Percentiles rank a stretch among this genome's conserved stretches.
Conservation (phyloP, 768 basidiomycete species). For the Termitomyces heimii region DNA sequence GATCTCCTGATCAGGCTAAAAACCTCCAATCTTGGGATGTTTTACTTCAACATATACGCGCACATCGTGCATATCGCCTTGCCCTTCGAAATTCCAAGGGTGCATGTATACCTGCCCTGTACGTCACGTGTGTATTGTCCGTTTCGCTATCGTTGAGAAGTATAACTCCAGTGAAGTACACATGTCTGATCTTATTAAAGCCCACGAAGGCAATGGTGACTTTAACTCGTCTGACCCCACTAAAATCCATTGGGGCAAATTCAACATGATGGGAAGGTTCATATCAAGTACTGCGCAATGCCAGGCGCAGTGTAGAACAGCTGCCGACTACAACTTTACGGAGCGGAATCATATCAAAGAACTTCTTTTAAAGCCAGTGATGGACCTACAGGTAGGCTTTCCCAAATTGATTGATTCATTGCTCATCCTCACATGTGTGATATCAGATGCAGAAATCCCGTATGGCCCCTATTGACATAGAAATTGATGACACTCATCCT, state of each 20-base stretch:
- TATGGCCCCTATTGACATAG: constrained; percentile 45
- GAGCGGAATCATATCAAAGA: constrained; percentile 49
- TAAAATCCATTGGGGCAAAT: constrained; percentile 95
- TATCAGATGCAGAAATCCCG: constrained; percentile 61
- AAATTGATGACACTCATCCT: constrained; percentile 33
- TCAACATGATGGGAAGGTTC: constrained; percentile 86
- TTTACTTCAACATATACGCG: constrained; percentile 73
- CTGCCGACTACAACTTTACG: constrained; percentile 55
- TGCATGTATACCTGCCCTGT: constrained; percentile 85
- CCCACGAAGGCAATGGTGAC: constrained; percentile 82
- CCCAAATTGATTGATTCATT: not conserved
- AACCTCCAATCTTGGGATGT: constrained; percentile 80
- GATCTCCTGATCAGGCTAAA: constrained; percentile 66
- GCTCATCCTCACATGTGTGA: constrained; percentile 3
- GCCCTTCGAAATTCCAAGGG: constrained; percentile 83
- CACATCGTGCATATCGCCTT: constrained; percentile 88
- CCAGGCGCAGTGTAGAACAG: constrained; percentile 65
- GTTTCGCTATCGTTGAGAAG: constrained; percentile 2
- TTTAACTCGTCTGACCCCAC: constrained; percentile 55
- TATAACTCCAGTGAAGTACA: constrained; percentile 71
- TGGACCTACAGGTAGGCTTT: constrained; percentile 60
- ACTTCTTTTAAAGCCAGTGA: constrained; percentile 53
- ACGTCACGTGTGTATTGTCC: constrained; percentile 18
- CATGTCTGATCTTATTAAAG: constrained; percentile 81
- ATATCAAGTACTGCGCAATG: constrained; percentile 73